These are phyloP conservation scores for Neurospora sp. DNA, from an alignment of 2,329 filamentous ascomycete species.

Conservation along the genomic window DNA sequence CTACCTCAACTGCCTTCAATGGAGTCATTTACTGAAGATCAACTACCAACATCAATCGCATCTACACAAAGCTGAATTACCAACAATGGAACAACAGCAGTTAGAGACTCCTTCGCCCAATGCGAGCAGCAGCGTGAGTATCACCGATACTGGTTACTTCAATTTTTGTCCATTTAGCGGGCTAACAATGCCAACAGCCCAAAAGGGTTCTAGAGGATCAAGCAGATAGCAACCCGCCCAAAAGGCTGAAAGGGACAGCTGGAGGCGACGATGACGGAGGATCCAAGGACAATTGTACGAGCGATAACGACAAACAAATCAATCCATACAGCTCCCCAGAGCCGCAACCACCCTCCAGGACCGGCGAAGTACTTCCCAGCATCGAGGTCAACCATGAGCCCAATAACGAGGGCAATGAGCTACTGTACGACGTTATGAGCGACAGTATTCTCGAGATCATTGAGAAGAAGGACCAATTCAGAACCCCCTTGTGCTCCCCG, in stretches of 20 bases:
- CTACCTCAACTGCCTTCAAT: background rate
- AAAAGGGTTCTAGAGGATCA: background rate
- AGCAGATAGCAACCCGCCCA: background rate
- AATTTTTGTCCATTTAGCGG: background rate
- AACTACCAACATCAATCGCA: background rate
- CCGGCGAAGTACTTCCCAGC: too few species aligned
- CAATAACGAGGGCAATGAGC: too few species aligned
- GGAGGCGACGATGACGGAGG: background rate
- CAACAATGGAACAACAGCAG: background rate
- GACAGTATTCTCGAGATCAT: too few species aligned
- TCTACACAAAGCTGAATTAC: background rate
- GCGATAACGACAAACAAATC: too few species aligned
- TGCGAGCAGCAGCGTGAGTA: background rate
- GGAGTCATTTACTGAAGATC: background rate
- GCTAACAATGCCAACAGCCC: background rate
- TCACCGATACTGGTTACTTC: background rate
- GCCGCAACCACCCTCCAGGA: too few species aligned
- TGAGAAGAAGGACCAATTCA: too few species aligned
- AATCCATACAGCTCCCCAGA: too few species aligned
- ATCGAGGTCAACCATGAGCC: too few species aligned
- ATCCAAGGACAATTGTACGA: rapidly evolving
- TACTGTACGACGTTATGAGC: too few species aligned
- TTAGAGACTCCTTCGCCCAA: background rate
- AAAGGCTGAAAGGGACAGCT: background rate
- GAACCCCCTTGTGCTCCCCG: too few species aligned